Evolutionary conservation across 2,329 filamentous ascomycete genomes (phyloP), one percentile per base, ranked within the genome.

Genomic region (Didymella arachidicola): DNA sequence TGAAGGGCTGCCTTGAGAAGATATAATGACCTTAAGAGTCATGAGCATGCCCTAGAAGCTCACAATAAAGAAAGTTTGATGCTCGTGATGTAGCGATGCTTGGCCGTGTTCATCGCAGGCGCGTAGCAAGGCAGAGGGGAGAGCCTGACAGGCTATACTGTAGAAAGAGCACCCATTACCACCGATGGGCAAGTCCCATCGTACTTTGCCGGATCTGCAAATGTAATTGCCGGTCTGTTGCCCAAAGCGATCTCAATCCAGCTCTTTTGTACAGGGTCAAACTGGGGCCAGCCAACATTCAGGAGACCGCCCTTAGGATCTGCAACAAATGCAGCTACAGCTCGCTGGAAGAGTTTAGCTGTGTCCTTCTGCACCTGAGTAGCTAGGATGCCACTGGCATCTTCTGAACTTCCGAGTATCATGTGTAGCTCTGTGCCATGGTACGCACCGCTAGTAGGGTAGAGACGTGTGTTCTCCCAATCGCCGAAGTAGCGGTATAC

Each of bases 381-480:
- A 7, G 59, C 47, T 25, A 62, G 48, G 4, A 66, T 32, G 1
- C 64, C 57, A 26, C 62, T 66, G 8, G 59, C 58, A 34, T 66
- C 57, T 38, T 69, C 57, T 4, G 65, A 57, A n/a, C 57, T 59
- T 7, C 68, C 67, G 30, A 72, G 63, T 22, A 71, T 57, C 60
- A 68, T 68, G 16, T 69, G 57, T 39, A 71, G 36, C 48, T 72
- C 69, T 19, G 60, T 62, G 25, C 61, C 60, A 34, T 72, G 69
- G 46, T 71, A 72, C 7, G 66, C 66, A 18, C 66, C 66, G 42
- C 63, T 63, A 1, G 55, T 60, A n/a, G 64, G 60, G 42, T 68
- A 66, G 1, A 70, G 53, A n/a, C 60, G 59, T 1, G 59, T 62
- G 26, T 70, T 69, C 10, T 60, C 14, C 61, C 59, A 70, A 18